Conservation (phyloP, 768 basidiomycete genomes). For the Kwoniella newhampshirensis region DNA sequence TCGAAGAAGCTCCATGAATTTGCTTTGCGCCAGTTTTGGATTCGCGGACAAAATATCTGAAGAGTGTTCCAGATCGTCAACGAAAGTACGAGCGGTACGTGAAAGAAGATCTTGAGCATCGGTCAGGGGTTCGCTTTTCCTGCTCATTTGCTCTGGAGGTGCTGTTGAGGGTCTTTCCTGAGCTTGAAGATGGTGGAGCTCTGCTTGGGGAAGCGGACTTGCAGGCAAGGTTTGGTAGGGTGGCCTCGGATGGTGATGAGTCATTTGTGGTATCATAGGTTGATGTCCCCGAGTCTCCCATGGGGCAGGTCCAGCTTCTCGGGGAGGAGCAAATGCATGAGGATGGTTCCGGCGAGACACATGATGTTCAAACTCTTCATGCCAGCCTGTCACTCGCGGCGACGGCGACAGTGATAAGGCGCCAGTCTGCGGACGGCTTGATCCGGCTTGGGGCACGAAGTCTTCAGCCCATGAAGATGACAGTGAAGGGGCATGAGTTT, state of each 20-base stretch:
- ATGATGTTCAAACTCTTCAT: conserved; percentile 6
- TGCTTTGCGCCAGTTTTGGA: conserved; percentile 37
- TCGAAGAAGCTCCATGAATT: conserved; percentile 31
- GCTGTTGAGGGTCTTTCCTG: not conserved
- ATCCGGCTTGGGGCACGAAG: conserved; percentile 8
- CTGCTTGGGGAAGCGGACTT: not conserved
- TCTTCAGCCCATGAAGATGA: conserved; percentile 14
- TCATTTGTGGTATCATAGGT: not conserved
- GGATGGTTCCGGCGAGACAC: not conserved
- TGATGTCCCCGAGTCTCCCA: conserved; percentile 12
- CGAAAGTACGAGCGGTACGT: conserved; percentile 24
- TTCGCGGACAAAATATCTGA: conserved; percentile 15
- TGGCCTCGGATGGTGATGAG: not conserved
- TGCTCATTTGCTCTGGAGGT: not conserved
- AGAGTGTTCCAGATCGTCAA: conserved; percentile 9
- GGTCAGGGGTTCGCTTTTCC: conserved; percentile 6
- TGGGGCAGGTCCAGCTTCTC: conserved; percentile 9
- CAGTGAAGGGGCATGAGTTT: not conserved
- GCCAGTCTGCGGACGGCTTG: not conserved
- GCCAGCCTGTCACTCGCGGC: conserved; percentile 10
- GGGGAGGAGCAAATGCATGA: not conserved
- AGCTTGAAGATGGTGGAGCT: not conserved
- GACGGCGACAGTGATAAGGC: not conserved
- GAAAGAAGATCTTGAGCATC: conserved; percentile 33
- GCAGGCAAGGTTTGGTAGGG: not conserved